Percentiles rank a stretch among this genome's conserved stretches.
Conservation (phyloP, 73 alveolate species). For the Uronychia setigera region DNA sequence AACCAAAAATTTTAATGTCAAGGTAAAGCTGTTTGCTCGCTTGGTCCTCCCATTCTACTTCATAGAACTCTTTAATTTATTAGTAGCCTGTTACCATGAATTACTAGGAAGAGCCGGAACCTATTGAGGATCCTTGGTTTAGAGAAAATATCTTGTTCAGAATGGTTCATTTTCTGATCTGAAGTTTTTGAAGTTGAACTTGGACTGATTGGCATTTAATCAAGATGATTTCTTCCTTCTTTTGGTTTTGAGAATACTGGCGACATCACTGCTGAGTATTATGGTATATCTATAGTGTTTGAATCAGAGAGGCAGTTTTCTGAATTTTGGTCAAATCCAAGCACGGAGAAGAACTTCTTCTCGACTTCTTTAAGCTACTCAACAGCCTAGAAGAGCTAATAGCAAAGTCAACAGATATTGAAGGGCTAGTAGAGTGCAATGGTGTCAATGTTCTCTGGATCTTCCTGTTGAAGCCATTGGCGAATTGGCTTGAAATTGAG, state of each 20-base stretch:
- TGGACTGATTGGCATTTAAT: too few species aligned
- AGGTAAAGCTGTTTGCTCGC: neutral
- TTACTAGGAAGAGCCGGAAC: neutral
- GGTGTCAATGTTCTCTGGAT: conserved; percentile 54
- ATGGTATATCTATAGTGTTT: too few species aligned
- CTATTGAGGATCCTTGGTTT: neutral
- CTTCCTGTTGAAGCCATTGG: conserved; percentile 76
- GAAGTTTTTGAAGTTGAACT: too few species aligned
- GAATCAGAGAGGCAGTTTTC: too few species aligned
- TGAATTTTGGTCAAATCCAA: too few species aligned
- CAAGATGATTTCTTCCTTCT: too few species aligned
- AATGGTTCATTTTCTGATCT: too few species aligned
- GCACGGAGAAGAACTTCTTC: conserved; percentile 36
- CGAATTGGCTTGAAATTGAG: conserved; percentile 27
- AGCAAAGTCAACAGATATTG: conserved; percentile 73
- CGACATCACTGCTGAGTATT: too few species aligned
- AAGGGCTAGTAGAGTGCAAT: conserved; percentile 68
- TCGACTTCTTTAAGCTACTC: conserved; percentile 62
- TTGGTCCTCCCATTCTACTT: neutral
- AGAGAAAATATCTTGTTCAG: too few species aligned
- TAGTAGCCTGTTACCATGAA: neutral
- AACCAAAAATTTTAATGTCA: neutral
- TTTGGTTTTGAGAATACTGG: too few species aligned
- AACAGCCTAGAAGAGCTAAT: conserved; percentile 63
- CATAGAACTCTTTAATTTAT: neutral